Conservation (phyloP, 169 alveolate genomes). For the Eimeria necatrix region DNA sequence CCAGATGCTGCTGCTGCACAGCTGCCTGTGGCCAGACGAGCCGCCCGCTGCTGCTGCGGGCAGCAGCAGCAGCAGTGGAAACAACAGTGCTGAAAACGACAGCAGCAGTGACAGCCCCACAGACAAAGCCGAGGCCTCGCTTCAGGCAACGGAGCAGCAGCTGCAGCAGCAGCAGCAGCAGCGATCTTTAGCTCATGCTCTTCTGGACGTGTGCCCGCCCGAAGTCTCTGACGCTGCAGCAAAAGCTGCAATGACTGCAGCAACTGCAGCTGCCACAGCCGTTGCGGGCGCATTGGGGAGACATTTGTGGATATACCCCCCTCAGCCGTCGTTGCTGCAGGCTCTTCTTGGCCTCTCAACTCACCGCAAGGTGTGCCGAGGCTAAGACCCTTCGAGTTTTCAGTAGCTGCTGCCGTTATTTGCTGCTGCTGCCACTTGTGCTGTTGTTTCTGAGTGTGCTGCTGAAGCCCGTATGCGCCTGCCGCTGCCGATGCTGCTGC, state of each 20-base stretch:
- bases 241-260: slow-evolving; percentile 46
- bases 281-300: slow-evolving; percentile 17
- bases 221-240: slow-evolving; percentile 33
- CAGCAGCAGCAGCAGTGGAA: background rate
- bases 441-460: background rate
- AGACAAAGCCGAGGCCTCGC: background rate
- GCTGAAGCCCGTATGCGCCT: background rate
- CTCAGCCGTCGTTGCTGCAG: slow-evolving; percentile 66
- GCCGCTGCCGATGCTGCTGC: slow-evolving; percentile 2
- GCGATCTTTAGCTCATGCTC: background rate
- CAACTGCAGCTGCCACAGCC: slow-evolving; percentile 52
- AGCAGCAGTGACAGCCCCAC: background rate
- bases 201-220: slow-evolving; percentile 7
- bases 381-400: background rate
- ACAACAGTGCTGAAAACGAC: background rate
- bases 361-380: slow-evolving; percentile 39
- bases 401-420: background rate
- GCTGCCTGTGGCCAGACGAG: background rate
- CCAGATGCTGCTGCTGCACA: slow-evolving; percentile 56
- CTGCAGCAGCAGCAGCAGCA: slow-evolving; percentile 18
- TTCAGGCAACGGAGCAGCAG: background rate
- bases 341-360: slow-evolving; percentile 41
- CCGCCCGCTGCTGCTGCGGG: background rate
- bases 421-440: background rate
- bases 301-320: slow-evolving; percentile 14